Base-by-base conservation (phyloP, 2,329 filamentous ascomycete species). In the Pseudogymnoascus sp. region DNA sequence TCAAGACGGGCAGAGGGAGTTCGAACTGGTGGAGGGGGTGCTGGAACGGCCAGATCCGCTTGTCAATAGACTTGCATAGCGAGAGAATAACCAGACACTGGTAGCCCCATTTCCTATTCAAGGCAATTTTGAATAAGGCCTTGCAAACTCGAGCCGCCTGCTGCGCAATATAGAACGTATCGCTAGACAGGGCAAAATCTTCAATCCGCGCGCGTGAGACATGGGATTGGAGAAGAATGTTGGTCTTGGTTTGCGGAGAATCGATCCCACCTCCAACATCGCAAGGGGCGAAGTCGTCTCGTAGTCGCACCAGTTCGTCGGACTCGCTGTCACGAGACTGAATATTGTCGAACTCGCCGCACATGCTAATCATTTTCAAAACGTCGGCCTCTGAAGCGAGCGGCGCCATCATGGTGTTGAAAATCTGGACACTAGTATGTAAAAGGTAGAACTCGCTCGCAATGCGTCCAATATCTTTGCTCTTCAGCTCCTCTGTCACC, bases 1-100 rank as follows among this genome's bases (percentile, higher is more conserved):
- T 88, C 8, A 99, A 76, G 0, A 99, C 85, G 0, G 92, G 86
- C 67, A 88, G 87, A 0, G 93, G 88, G 1, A 99, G 79, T 64
- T 97, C 92, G 65, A 99, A 99, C 70, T 99, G 94, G 68, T 93
- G 89, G 58, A 99, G 86, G 0, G 94, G 94, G 72, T 99, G 94
- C 72, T 96, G 88, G 69, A 91, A 96, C 0, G 92, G 87, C 94
- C 94, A 99, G 9, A 96, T 87, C 63, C 92, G 87, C 75, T 92
- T 96, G 75, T 99, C 95, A 62, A 99, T 97, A 0, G 94, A 96
- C 76, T 97, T 97, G 74, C 92, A 95, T 66, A 99, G 80, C 0
- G 91, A 95, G 45, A 99, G 78, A 33, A 99, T 78, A 0, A 97
- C 92, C 39, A 95, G 80, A 67, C 95, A 99, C 74, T 97, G 92